Evolutionary conservation across 169 alveolate species (phyloP).

Genomic region (Cryptosporidium parvum): DNA sequence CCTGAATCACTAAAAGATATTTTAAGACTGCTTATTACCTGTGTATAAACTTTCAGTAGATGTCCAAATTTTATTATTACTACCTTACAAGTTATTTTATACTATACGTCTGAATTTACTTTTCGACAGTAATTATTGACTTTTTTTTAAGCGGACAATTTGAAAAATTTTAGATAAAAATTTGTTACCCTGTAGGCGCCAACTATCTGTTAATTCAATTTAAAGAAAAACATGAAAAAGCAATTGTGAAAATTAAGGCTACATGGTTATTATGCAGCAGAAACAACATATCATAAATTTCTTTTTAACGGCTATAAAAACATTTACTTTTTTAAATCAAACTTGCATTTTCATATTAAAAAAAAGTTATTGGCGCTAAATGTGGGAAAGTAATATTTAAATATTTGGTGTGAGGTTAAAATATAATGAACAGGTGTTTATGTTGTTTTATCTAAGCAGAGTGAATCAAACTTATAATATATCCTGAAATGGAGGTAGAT

Average conservation of each 20-base stretch:
- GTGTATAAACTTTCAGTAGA: not conserved
- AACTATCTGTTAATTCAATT: not conserved
- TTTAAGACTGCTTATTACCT: not conserved
- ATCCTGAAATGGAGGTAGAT: slow-evolving; percentile 18
- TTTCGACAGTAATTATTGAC: slow-evolving; percentile 1
- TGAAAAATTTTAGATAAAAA: not conserved
- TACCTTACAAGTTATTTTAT: not conserved
- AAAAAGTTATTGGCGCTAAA: slow-evolving; percentile 1
- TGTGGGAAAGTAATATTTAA: slow-evolving; percentile 9
- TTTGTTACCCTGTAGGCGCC: slow-evolving; percentile 1
- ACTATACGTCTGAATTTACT: not conserved
- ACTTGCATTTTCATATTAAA: not conserved
- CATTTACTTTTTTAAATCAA: not conserved
- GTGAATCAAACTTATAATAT: not conserved
- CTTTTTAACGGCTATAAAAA: not conserved
- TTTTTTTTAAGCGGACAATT: not conserved
- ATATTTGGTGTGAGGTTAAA: not conserved
- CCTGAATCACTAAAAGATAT: not conserved
- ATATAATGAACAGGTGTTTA: not conserved
- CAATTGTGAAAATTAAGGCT: not conserved
- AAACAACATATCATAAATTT: not conserved
- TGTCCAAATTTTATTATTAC: not conserved
- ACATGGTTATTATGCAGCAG: not conserved
- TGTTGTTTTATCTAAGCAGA: not conserved
- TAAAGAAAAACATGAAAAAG: not conserved